Base-by-base conservation (phyloP, 108 stramenopile genomes). In the Pseudonitzschia multiseries region DNA sequence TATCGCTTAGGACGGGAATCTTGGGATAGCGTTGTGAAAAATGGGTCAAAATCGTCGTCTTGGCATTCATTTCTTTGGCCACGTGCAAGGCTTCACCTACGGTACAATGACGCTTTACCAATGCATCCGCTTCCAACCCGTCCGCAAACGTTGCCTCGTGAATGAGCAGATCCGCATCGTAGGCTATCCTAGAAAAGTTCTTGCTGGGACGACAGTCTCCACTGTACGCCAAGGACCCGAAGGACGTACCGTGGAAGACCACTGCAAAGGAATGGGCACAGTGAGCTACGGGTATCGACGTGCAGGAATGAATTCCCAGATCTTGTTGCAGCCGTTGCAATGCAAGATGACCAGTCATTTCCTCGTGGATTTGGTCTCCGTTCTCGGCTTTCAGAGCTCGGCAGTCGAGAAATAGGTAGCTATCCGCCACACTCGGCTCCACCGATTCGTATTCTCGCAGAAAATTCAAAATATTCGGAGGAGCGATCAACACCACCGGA, bases 61-160 rank as follows among this genome's bases (percentile, higher is more conserved):
- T 78, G 6, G 95, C 97, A 18, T 84, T 75, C 97, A 97, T 96
- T 44, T 78, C 61, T 56, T 61, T 52, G 20, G 86, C 97, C 44
- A 98, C 84, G 5, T 62, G 54, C 26, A 97, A 68, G 6, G 98
- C 98, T 70, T 99, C 96, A 43, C 90, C 89, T 21, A 96, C 86
- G 10, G 98, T 99, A 44, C 82, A 93, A 84, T 99, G 98, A 14
- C 86, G 81, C 78, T 98, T 97, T 51, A 90, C 64, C 5, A 79
- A 78, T 22, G 93, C 96, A 65, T 95, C 92, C 10, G 87, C 90
- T 73, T 89, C 90, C 90, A 94, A 90, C 29, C 87, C 94, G 81
- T 97, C 92, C 69, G 96, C 96, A 80, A 99, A 99, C 10, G 98
- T 99, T 27, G 98, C 97, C 81, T 99, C 98, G 57, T 99, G 98